Percentiles rank a stretch among this genome's conserved stretches.
Evolutionary conservation across 1,139 yeast species (phyloP).

Genomic region (Suzukiozyma palmioleophila): DNA sequence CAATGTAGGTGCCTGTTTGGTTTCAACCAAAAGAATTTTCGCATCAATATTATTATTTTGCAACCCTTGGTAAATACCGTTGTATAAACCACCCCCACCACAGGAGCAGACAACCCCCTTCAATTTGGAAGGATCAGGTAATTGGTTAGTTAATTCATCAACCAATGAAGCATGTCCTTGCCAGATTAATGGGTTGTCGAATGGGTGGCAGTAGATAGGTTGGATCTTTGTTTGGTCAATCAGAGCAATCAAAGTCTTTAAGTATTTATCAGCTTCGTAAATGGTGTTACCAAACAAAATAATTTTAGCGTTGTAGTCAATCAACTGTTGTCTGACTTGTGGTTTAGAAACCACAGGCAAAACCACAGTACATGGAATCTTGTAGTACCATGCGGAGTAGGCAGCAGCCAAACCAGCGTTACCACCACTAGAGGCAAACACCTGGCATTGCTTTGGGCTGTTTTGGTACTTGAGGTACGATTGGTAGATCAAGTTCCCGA

Average conservation of each 20-base stretch:
- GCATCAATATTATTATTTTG: slow-evolving; percentile 29
- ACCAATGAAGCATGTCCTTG: slow-evolving; percentile 61
- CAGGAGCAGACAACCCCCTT: slow-evolving; percentile 63
- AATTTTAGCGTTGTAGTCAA: slow-evolving; percentile 50
- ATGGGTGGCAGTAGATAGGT: slow-evolving; percentile 68
- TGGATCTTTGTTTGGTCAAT: slow-evolving; percentile 19
- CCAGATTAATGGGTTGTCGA: slow-evolving; percentile 62
- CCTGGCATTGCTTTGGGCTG: slow-evolving; percentile 25
- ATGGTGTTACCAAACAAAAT: slow-evolving; percentile 53
- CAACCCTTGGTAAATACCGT: slow-evolving; percentile 59
- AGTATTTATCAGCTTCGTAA: slow-evolving; percentile 61
- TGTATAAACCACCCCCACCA: slow-evolving; percentile 74
- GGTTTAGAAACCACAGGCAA: slow-evolving; percentile 49
- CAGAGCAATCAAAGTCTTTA: slow-evolving; percentile 35
- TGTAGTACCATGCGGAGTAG: slow-evolving; percentile 44
- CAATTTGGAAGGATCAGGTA: slow-evolving; percentile 30
- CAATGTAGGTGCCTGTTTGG: slow-evolving; percentile 57
- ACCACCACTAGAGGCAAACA: slow-evolving; percentile 69
- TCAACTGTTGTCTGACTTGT: slow-evolving; percentile 24
- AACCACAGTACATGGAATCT: slow-evolving; percentile 58
- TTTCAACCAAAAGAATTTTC: slow-evolving; percentile 50
- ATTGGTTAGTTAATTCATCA: slow-evolving; percentile 50
- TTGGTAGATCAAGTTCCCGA: slow-evolving; percentile 43
- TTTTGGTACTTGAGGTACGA: slow-evolving; percentile 19
- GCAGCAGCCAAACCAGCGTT: slow-evolving; percentile 81